phyloP scores from a whole-genome alignment of 371 early-diverging fungal genomes.

The Nematocida parisii region DNA sequence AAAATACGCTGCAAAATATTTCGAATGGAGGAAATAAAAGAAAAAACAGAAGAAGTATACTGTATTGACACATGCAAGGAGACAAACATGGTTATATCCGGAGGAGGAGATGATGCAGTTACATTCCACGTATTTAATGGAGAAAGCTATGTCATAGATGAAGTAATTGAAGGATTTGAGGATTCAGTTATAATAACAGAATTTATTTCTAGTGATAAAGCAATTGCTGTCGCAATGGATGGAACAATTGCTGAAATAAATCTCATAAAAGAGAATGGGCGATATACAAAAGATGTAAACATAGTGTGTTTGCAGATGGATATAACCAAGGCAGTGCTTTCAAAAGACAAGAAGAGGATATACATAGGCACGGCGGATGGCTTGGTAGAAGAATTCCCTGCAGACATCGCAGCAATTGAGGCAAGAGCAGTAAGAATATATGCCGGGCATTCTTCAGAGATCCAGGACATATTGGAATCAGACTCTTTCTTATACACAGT shows the following conservation, averaged over 20 bases:
- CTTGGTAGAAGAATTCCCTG: neutral
- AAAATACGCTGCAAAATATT: neutral
- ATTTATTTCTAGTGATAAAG: conserved; percentile 15
- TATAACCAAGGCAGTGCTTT: conserved; percentile 12
- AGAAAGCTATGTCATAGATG: conserved; percentile 19
- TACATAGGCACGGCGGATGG: conserved; percentile 30
- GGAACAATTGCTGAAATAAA: conserved; percentile 22
- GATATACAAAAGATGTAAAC: conserved; percentile 20
- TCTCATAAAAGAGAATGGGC: neutral
- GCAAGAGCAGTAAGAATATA: neutral
- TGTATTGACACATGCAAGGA: conserved; percentile 10
- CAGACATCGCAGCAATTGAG: neutral
- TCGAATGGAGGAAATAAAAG: conserved; percentile 13
- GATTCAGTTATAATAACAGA: conserved; percentile 37
- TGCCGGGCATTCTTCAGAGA: conserved; percentile 35
- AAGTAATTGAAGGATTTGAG: conserved; percentile 54
- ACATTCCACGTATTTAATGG: conserved; percentile 13
- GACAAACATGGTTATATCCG: conserved; percentile 38
- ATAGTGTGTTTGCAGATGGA: conserved; percentile 8
- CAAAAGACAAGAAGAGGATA: neutral
- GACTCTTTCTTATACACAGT: conserved; percentile 7
- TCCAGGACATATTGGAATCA: conserved; percentile 10
- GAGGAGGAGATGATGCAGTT: conserved; percentile 47
- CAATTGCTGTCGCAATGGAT: conserved; percentile 53
- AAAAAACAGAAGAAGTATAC: conserved; percentile 54